These are phyloP conservation scores for Populus deltoides DNA, from an alignment of 345 rosid genomes.

Conservation along the genomic window DNA sequence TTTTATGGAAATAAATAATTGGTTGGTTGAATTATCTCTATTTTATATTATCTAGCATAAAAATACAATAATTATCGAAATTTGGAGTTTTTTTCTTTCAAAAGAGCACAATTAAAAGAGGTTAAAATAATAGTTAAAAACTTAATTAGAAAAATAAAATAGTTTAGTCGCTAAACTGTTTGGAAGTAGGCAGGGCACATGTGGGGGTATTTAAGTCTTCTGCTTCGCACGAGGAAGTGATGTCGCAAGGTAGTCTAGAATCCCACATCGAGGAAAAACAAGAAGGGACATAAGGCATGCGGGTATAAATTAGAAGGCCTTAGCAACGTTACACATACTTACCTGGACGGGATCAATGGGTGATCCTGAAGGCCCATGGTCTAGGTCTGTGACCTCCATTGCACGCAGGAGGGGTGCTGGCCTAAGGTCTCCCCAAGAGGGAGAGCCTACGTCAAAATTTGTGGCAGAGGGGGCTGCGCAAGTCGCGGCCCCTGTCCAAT, in stretches of 20 bases:
- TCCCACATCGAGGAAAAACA: constrained; percentile 1
- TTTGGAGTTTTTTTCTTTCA: too few species aligned
- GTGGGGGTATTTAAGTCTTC: too few species aligned
- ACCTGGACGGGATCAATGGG: constrained; percentile 30
- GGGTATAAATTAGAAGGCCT: neutral
- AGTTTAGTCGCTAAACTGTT: too few species aligned
- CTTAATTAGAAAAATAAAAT: too few species aligned
- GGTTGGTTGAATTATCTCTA: too few species aligned
- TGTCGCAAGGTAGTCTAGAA: neutral
- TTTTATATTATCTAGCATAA: too few species aligned
- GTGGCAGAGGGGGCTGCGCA: constrained; percentile 33
- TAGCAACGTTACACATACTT: neutral
- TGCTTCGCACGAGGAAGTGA: too few species aligned
- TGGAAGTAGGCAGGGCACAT: too few species aligned
- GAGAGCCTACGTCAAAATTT: constrained; percentile 40
- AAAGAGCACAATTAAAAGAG: too few species aligned
- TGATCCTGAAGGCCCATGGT: constrained; percentile 14
- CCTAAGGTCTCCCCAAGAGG: constrained; percentile 22
- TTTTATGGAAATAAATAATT: too few species aligned
- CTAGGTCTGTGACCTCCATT: constrained; percentile 26
- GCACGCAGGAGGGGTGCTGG: constrained; percentile 10
- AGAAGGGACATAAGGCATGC: rapidly evolving
- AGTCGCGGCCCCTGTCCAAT: neutral
- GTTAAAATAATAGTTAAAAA: too few species aligned
- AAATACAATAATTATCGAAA: too few species aligned